Percentiles rank a stretch among this genome's conserved stretches.
Evolutionary conservation across 495 filamentous ascomycete genomes (phyloP).

Genomic region (Tuber melanosporum): DNA sequence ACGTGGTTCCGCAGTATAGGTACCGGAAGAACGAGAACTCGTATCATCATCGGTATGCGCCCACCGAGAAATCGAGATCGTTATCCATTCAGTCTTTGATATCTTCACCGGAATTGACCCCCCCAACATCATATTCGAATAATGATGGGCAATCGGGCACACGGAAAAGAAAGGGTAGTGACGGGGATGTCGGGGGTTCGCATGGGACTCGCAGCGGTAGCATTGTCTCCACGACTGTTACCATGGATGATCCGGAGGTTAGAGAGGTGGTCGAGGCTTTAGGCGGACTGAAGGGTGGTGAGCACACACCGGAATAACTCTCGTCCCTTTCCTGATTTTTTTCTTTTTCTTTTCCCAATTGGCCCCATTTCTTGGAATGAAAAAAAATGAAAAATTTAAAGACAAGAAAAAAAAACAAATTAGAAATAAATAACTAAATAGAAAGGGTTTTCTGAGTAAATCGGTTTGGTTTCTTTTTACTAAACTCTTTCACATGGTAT

Average conservation of each 20-base stretch:
- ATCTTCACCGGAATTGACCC: conserved; percentile 42
- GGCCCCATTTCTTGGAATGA: conserved; percentile 14
- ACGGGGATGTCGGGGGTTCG: conserved; percentile 36
- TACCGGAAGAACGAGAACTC: background rate
- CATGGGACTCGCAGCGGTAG: conserved; percentile 46
- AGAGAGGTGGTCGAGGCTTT: conserved; percentile 78
- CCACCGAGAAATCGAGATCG: conserved; percentile 21
- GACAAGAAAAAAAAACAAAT: background rate
- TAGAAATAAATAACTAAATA: background rate
- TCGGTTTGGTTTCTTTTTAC: conserved; percentile 22
- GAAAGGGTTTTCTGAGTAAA: background rate
- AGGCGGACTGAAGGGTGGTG: conserved; percentile 75
- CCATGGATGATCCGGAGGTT: conserved; percentile 77
- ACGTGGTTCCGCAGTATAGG: conserved; percentile 1
- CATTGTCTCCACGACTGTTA: conserved; percentile 49
- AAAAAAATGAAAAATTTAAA: background rate
- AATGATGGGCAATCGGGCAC: conserved; percentile 20
- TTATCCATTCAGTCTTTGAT: conserved; percentile 41
- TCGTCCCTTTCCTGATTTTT: conserved; percentile 10
- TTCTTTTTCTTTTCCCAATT: conserved; percentile 24
- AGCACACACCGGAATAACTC: conserved; percentile 29
- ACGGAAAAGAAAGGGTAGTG: conserved; percentile 38
- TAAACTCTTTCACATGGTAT: conserved; percentile 6
- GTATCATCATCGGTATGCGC: background rate
- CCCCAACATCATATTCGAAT: conserved; percentile 33